Base-by-base conservation (phyloP, 805 yeast genomes). In the Yamadazyma akitaensis region DNA sequence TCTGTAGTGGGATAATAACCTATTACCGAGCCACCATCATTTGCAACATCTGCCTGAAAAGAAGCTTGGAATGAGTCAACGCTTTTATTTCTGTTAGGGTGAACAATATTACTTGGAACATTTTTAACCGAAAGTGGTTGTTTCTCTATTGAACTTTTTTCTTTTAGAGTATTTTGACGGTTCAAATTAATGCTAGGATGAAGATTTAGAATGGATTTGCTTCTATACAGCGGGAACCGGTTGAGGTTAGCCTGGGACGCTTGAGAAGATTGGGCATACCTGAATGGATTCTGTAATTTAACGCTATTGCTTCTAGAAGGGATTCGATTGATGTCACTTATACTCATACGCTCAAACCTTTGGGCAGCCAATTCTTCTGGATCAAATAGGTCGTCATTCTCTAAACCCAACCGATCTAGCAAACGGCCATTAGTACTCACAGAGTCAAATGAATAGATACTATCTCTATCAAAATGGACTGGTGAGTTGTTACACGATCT, bases 361-460 rank as follows among this genome's bases (percentile, higher is more conserved):
- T 19, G 31, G n/a, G 38, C 40, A 3, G 48, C 24, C 24, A 40
- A 17, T 12, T 50, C 51, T 9, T 50, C 55, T 9, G 51, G 49
- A 14, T 56, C 60, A 6, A 40, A 51, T 39, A 57, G 42, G 36
- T 59, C 66, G 30, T 52, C 60, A 14, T 55, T 46, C 26, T 65
- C 69, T 16, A 67, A 53, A 6, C 60, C 67, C 38, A 69, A 52
- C 5, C 73, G 59, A 50, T 72, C 77, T 11, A 72, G 56, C 26
- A 72, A 59, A 37, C 76, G 51, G 5, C 75, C 75, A 51, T 60
- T 69, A 26, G 76, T 72, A 37, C 71, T 63, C 8, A 71, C 73
- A 5, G 75, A 70, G 36, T 72, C 76, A 44, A 70, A 72, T 11
- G 75, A 68, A 51, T 70, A 70, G n/a, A 72, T 53, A 47, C 75